These are phyloP conservation scores for Ramichloridium luteum DNA, from an alignment of 2,329 filamentous ascomycete species.

Conservation along the genomic window DNA sequence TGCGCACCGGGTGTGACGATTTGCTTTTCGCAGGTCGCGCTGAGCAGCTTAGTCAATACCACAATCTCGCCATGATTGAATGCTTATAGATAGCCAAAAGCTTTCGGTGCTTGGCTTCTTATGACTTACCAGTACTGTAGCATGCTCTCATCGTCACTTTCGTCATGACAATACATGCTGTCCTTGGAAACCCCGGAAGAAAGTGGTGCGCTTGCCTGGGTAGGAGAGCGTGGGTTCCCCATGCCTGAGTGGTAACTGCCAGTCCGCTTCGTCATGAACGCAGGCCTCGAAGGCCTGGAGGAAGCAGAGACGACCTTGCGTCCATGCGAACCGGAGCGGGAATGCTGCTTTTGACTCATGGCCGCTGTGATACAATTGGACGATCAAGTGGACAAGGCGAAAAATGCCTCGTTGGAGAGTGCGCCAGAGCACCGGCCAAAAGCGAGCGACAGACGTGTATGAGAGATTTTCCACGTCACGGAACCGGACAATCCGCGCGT, in stretches of 20 bases:
- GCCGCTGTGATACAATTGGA: too few species aligned
- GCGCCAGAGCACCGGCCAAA: too few species aligned
- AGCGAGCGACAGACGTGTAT: too few species aligned
- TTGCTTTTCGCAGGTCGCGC: constrained; percentile 53
- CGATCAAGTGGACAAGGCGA: too few species aligned
- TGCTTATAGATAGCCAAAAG: constrained; percentile 6
- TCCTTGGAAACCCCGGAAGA: constrained; percentile 7
- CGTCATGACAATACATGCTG: constrained; percentile 22
- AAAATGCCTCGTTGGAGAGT: too few species aligned
- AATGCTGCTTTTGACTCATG: constrained; percentile 19
- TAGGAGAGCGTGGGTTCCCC: constrained; percentile 10
- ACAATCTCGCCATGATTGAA: too few species aligned
- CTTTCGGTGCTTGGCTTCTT: constrained; percentile 1
- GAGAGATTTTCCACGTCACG: too few species aligned
- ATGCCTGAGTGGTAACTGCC: constrained; percentile 16
- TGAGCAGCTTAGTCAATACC: too few species aligned
- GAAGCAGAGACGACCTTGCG: constrained; percentile 18
- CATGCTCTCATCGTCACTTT: constrained; percentile 41
- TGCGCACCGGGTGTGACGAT: constrained; percentile 49
- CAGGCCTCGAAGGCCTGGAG: constrained; percentile 15
- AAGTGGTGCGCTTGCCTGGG: too few species aligned
- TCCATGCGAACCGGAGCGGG: constrained; percentile 16
- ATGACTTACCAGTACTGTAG: constrained; percentile 40
- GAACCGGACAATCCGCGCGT: too few species aligned
- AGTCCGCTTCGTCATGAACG: constrained; percentile 14